These are phyloP conservation scores for Gillenia trifoliata DNA, from an alignment of 306 rosid genomes.

Conservation along the genomic window DNA sequence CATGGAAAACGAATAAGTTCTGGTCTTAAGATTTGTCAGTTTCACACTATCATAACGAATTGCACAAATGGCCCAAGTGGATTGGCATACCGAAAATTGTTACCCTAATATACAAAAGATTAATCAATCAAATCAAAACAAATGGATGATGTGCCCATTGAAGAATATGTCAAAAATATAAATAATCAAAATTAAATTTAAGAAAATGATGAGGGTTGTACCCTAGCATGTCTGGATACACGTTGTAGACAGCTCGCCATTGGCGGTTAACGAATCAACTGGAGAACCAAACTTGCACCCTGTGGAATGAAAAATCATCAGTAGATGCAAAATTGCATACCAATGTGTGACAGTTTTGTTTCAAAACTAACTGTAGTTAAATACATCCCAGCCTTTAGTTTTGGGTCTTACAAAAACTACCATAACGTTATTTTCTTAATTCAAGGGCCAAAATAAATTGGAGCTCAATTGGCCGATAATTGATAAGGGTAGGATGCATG, in stretches of 20 bases:
- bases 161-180: background rate
- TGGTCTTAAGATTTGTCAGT: background rate
- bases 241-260: background rate
- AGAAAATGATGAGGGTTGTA: background rate
- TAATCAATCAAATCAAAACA: background rate
- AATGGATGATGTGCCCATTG: background rate
- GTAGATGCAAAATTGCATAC: background rate
- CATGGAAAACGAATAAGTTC: background rate
- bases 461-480: background rate
- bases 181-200: background rate
- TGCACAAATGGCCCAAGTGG: background rate
- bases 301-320: background rate
- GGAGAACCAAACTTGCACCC: background rate
- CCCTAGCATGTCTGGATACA: background rate
- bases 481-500: background rate
- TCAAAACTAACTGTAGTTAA: background rate
- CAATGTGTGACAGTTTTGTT: background rate
- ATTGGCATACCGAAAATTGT: background rate
- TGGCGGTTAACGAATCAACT: background rate
- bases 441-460: background rate
- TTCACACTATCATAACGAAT: background rate
- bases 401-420: background rate
- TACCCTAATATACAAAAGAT: background rate
- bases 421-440: background rate
- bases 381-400: background rate